A percentile compares a stretch with the other conserved stretches of the same genome.
phyloP scores from a whole-genome alignment of 2,329 filamentous ascomycete genomes.

The Monosporascus ibericus region DNA sequence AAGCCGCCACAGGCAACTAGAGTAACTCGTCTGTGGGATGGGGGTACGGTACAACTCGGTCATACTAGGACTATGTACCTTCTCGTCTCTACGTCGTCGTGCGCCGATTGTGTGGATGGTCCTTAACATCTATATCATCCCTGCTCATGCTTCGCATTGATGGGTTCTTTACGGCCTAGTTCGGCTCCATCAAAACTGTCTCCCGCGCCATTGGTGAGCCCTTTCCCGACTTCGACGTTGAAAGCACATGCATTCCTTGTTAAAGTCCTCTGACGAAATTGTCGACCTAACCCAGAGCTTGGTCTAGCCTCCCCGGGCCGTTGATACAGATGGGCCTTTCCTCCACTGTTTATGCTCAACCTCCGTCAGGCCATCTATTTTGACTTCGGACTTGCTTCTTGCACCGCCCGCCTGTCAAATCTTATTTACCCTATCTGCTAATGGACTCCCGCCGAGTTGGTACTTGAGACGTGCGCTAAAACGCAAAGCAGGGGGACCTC shows the following conservation, averaged over 20 bases:
- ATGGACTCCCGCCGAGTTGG: no score
- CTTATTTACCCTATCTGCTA: not conserved
- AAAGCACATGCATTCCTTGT: slow-evolving; percentile 24
- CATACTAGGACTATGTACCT: not conserved
- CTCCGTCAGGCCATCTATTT: slow-evolving; percentile 7
- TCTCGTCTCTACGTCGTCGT: slow-evolving; percentile 11
- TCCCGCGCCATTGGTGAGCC: slow-evolving; percentile 25
- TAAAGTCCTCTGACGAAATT: slow-evolving; percentile 16
- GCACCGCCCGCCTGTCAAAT: not conserved
- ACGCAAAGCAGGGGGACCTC: no score
- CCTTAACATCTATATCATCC: slow-evolving; percentile 27
- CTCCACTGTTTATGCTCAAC: slow-evolving; percentile 8
- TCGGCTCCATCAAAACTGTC: slow-evolving; percentile 27
- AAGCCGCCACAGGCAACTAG: slow-evolving; percentile 21
- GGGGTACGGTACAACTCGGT: slow-evolving; percentile 15
- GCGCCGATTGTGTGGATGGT: slow-evolving; percentile 20
- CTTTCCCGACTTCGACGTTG: slow-evolving; percentile 25
- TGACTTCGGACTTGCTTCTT: not conserved
- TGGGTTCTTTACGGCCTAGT: slow-evolving; percentile 33
- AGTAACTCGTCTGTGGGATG: slow-evolving; percentile 19
- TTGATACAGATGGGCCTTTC: slow-evolving; percentile 17
- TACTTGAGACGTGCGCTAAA: no score
- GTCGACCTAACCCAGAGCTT: slow-evolving; percentile 14
- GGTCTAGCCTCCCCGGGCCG: slow-evolving; percentile 3
- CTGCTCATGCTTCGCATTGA: slow-evolving; percentile 31